A percentile compares a stretch with the other conserved stretches of the same genome.
These are phyloP conservation scores for Tremella fuciformis DNA, from an alignment of 768 basidiomycete genomes.

Conservation along the genomic window DNA sequence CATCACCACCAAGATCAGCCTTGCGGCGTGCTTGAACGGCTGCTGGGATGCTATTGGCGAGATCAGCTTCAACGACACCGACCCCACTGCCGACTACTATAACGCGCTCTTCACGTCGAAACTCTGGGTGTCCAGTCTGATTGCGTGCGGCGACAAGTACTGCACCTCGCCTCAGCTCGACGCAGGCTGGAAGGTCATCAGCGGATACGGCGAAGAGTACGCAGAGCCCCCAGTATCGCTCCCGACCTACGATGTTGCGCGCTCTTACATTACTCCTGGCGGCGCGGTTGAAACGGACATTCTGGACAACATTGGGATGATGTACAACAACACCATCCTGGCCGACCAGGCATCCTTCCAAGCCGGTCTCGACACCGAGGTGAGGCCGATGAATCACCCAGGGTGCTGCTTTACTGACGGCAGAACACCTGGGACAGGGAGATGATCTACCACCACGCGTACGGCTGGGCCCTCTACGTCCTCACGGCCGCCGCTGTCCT, in stretches of 20 bases:
- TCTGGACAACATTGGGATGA: conserved; percentile 4
- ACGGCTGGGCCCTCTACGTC: conserved; percentile 31
- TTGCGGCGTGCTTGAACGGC: conserved; percentile 9
- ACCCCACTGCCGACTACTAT: conserved; percentile 13
- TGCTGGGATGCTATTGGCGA: conserved; percentile 14
- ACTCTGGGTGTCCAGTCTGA: conserved; percentile 9
- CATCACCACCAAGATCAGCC: conserved; percentile 4
- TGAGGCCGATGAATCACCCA: conserved; percentile 1
- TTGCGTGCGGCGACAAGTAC: conserved; percentile 14
- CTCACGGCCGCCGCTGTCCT: conserved; percentile 18
- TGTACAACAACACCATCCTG: conserved; percentile 19
- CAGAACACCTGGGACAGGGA: conserved; percentile 21
- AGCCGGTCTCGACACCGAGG: conserved; percentile 18
- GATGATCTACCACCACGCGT: conserved; percentile 27
- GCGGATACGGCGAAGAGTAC: conserved; percentile 22
- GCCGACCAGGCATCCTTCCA: conserved; percentile 9
- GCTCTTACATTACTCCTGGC: conserved; percentile 1
- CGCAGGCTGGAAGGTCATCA: conserved; percentile 9
- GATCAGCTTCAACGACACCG: conserved; percentile 17
- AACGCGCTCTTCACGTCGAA: conserved; percentile 11
- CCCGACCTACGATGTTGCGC: background rate
- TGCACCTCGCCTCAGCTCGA: conserved; percentile 11
- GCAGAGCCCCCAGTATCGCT: background rate
- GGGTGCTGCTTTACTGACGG: background rate
- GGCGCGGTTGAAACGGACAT: conserved; percentile 3